Evolutionary conservation across 1,284 basidiomycete species (phyloP).

Genomic region (Ustilago vetiveriae): DNA sequence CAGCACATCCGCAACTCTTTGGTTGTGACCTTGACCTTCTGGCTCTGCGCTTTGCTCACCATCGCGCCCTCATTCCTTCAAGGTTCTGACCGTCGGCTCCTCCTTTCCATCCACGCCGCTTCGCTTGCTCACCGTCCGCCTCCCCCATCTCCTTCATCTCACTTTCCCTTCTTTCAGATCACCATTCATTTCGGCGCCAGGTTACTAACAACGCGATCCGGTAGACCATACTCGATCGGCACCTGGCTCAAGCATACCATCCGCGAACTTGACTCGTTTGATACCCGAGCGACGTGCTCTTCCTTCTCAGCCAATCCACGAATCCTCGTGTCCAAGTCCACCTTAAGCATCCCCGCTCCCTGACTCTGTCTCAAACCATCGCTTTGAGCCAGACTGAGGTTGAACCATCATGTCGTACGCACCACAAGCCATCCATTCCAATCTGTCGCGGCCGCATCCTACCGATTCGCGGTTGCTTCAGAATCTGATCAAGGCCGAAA

Average conservation of each 20-base stretch:
- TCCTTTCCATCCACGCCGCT: not conserved
- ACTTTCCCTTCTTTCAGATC: too few species aligned
- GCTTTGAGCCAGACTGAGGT: not conserved
- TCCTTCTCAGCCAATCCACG: too few species aligned
- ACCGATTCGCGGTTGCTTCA: constrained; percentile 67
- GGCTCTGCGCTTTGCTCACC: too few species aligned
- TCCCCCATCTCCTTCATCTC: too few species aligned
- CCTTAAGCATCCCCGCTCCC: too few species aligned
- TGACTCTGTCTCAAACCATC: too few species aligned
- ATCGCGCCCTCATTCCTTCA: too few species aligned
- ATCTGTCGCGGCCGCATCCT: constrained; percentile 59
- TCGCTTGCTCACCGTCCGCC: too few species aligned
- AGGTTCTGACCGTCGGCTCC: not conserved
- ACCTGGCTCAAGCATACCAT: not conserved
- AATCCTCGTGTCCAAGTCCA: too few species aligned
- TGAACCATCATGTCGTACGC: constrained; percentile 45
- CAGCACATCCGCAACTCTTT: not conserved
- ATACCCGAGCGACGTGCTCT: not conserved
- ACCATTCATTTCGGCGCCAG: too few species aligned
- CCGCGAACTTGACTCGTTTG: not conserved
- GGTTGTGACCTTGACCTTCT: not conserved
- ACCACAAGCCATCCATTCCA: constrained; percentile 53
- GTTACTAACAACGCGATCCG: not conserved
- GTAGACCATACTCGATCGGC: not conserved
- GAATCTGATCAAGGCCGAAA: constrained; percentile 68